Evolutionary conservation across 2,329 filamentous ascomycete species (phyloP).

Genomic region (Amylocarpus encephaloides): DNA sequence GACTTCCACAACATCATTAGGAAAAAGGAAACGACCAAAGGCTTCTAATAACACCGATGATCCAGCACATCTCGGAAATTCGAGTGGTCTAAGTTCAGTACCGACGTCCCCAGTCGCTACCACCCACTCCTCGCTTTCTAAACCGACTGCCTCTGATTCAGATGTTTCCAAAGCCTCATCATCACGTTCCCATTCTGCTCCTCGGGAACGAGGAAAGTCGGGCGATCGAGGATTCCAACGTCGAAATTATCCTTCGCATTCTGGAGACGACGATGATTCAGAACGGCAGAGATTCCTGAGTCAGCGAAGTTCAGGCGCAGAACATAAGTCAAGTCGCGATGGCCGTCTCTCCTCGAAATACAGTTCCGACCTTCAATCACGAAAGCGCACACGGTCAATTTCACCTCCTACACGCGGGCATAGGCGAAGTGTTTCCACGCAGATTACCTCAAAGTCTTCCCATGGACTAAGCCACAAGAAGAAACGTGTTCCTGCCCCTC

Average conservation of each 20-base stretch:
- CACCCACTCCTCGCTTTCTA: constrained; percentile 28
- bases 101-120: constrained; percentile 44
- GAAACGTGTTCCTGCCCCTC: constrained; percentile 53
- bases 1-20: constrained; percentile 30
- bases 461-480: constrained; percentile 55
- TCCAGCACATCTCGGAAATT: constrained; percentile 29
- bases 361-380: constrained; percentile 14
- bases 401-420: constrained; percentile 56
- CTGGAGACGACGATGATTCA: constrained; percentile 24
- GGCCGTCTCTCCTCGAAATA: constrained; percentile 16
- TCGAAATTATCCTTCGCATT: constrained; percentile 37
- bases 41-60: constrained; percentile 18
- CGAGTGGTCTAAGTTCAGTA: constrained; percentile 53
- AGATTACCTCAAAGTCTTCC: constrained; percentile 48
- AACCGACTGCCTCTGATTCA: constrained; percentile 47
- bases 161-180: constrained; percentile 36
- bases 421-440: constrained; percentile 58
- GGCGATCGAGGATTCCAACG: constrained; percentile 27
- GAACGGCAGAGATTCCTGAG: constrained; percentile 16
- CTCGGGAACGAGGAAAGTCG: constrained; percentile 33
- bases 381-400: constrained; percentile 38
- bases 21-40: constrained; percentile 46
- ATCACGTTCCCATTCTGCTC: constrained; percentile 15
- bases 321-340: constrained; percentile 21
- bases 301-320: constrained; percentile 23